phyloP scores from a whole-genome alignment of 192 early-diverging fungal species.

The Coemansia sp. region DNA sequence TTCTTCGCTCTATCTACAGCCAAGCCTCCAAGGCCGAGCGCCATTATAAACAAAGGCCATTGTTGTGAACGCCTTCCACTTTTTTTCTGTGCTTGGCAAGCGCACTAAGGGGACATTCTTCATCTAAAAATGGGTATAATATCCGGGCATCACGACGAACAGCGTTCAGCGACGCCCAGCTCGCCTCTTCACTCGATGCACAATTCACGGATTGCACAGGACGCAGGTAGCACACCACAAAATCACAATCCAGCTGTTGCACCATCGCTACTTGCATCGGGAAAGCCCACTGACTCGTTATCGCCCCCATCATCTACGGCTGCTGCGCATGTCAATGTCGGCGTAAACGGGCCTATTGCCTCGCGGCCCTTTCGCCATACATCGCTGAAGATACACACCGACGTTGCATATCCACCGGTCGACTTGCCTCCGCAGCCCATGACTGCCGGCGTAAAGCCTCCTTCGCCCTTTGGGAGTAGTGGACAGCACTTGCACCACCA shows the following conservation, averaged over 20 bases:
- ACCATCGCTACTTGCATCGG: conserved; percentile 14
- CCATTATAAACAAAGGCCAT: conserved; percentile 6
- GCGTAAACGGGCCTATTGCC: not conserved
- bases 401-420: conserved; percentile 30
- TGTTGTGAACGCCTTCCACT: not conserved
- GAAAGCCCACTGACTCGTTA: conserved; percentile 9
- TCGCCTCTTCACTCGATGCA: conserved; percentile 14
- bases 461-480: conserved; percentile 22
- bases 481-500: conserved; percentile 14
- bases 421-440: conserved; percentile 37
- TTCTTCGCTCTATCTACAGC: not conserved
- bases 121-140: conserved; percentile 36
- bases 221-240: conserved; percentile 11
- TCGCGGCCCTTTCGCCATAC: conserved; percentile 24
- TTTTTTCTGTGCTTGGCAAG: not conserved
- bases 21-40: conserved; percentile 10
- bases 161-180: conserved; percentile 20
- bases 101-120: not conserved
- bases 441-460: conserved; percentile 37
- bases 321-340: conserved; percentile 1
- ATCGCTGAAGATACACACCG: conserved; percentile 41
- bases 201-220: conserved; percentile 11
- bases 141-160: conserved; percentile 25
- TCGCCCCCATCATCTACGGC: conserved; percentile 12
- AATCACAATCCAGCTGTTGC: not conserved